Conservation (phyloP, 2,329 filamentous ascomycete genomes). For the Colletotrichum lupini region DNA sequence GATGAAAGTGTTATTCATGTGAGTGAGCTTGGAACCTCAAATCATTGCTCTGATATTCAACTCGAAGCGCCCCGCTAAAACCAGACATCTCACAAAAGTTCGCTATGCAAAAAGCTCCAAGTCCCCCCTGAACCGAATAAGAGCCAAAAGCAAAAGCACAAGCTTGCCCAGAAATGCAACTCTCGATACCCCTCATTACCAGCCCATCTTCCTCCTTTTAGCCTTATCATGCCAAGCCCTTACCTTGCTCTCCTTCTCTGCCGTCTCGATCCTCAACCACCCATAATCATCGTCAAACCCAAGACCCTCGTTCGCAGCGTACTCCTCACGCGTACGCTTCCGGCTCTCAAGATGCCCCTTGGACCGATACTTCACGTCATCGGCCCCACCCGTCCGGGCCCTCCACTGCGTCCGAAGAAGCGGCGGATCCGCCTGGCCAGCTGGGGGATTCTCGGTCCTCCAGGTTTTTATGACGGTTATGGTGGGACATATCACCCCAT, state of each 20-base stretch:
- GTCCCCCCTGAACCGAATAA: neutral
- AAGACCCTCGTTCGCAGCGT: neutral
- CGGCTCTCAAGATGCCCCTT: neutral
- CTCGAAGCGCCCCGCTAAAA: neutral
- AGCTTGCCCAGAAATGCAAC: neutral
- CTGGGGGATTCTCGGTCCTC: neutral
- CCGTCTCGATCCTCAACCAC: neutral
- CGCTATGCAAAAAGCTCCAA: neutral
- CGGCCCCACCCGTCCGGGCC: neutral
- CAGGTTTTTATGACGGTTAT: neutral
- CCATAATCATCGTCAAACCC: neutral
- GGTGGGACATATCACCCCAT: neutral
- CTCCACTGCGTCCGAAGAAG: neutral
- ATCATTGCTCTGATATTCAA: no score
- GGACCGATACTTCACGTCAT: neutral
- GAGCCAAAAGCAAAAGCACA: neutral
- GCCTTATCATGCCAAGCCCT: neutral
- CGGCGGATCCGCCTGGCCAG: neutral
- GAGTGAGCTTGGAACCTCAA: no score
- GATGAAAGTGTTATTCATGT: neutral
- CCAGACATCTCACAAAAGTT: neutral
- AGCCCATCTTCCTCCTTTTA: neutral
- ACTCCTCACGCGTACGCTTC: neutral
- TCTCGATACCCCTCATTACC: neutral
- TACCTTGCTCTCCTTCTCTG: neutral